Conservation (phyloP, 1,284 basidiomycete species). For the Pseudozyma sp. region DNA sequence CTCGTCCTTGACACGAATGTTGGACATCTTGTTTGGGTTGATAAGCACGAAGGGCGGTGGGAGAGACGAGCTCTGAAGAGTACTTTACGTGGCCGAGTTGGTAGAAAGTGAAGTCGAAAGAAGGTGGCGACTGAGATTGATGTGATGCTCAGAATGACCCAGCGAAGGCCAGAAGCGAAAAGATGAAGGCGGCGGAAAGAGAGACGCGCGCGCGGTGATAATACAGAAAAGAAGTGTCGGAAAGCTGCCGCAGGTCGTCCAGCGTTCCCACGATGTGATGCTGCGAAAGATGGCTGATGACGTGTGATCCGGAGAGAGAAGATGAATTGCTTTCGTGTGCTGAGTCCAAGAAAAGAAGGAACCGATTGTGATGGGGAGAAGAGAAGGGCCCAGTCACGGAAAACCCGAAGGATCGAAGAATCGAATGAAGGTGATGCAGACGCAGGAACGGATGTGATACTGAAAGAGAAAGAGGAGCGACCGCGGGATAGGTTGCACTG, state of each 20-base stretch:
- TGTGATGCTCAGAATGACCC: too few species aligned
- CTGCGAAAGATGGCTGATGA: not conserved
- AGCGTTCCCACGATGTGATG: constrained; percentile 12
- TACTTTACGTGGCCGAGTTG: not conserved
- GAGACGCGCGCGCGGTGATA: not conserved
- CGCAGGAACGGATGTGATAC: too few species aligned
- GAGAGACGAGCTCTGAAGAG: not conserved
- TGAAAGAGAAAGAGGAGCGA: too few species aligned
- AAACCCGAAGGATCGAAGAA: too few species aligned
- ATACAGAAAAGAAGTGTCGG: not conserved
- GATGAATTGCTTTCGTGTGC: not conserved
- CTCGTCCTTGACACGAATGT: constrained; percentile 47
- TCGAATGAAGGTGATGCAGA: too few species aligned
- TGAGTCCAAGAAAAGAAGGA: constrained; percentile 2
- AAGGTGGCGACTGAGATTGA: too few species aligned
- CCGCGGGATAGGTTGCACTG: too few species aligned
- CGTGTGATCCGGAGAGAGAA: constrained; percentile 2
- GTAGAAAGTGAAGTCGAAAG: too few species aligned
- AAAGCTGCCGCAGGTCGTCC: constrained; percentile 11
- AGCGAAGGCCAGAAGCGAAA: too few species aligned
- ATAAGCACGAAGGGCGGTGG: not conserved
- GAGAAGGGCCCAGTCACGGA: too few species aligned
- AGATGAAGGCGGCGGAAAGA: not conserved
- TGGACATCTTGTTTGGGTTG: constrained; percentile 14
- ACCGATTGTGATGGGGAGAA: too few species aligned